Evolutionary conservation across 208 protist species (phyloP).

Genomic region (Perkinsela sp.): DNA sequence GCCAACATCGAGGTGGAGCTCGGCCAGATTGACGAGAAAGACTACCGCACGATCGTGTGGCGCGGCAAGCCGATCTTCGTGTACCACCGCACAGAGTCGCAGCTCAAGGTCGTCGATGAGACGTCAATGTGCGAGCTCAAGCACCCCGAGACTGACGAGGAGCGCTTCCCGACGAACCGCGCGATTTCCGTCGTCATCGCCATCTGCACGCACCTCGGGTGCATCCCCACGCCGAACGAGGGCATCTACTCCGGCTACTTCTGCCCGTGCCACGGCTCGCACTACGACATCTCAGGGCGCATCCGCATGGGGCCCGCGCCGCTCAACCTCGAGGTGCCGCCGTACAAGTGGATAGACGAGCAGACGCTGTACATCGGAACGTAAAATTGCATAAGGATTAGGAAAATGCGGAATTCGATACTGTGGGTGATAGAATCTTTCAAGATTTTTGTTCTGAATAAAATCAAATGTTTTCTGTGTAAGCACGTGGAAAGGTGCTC

Average conservation of each 20-base stretch:
- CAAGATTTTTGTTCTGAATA: too few relatives aligned
- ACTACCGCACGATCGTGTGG: constrained; percentile 82
- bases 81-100: constrained; percentile 65
- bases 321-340: constrained; percentile 88
- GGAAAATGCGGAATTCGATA: too few relatives aligned
- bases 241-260: constrained; percentile 89
- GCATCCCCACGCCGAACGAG: constrained; percentile 80
- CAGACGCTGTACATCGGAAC: constrained; percentile 71
- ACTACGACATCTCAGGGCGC: constrained; percentile 89
- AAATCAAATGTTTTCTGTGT: too few relatives aligned
- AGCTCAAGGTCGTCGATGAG: constrained; percentile 60
- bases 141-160: constrained; percentile 75
- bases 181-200: constrained; percentile 83
- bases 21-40: constrained; percentile 45
- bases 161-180: constrained; percentile 44
- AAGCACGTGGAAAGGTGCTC: too few relatives aligned
- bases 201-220: constrained; percentile 95
- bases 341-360: constrained; percentile 77
- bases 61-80: constrained; percentile 95
- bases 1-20: constrained; percentile 90
- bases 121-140: constrained; percentile 57
- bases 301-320: constrained; percentile 92
- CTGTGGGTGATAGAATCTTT: too few relatives aligned
- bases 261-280: constrained; percentile 95
- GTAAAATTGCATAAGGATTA: constrained; percentile 9